Base-by-base conservation (phyloP, 768 basidiomycete species). In the Asterophora lycoperdoides region DNA sequence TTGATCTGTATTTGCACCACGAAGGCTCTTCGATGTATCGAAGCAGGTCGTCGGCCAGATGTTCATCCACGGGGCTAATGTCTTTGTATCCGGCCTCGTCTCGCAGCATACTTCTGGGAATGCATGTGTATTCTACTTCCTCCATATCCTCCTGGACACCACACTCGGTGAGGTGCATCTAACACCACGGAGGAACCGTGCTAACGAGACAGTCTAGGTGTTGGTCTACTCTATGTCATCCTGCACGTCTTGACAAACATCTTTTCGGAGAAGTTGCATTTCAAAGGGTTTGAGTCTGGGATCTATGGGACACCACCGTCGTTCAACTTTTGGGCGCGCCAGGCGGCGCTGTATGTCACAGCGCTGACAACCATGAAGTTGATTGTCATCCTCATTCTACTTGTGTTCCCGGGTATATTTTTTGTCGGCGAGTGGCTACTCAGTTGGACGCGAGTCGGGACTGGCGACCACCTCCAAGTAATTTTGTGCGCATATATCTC, bases 81-180 rank as follows among this genome's bases (percentile, higher is more conserved):
- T 93, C 17, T 68, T 92, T 30, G 80, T 91, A 42, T 93, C 93
- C 20, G 81, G 81, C 57, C 56, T 91, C 28, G 81, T 85, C 19
- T 91, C 93, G 1, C 70, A 80, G 35, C 74, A 80, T 48, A 78
- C 78, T 0, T 75, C 79, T 13, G 78, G 81, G 34, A 96, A 97
- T 64, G 92, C 95, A 4, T 98, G 95, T 56, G 84, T 87, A 20
- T 81, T 81, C 56, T 96, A 97, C 67, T 94, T 96, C 62, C 80
- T 96, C 37, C 93, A 97, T 59, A 86, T 98, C 41, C 72, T 95
- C 20, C 72, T 97, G 49, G 95, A 98, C 67, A 93, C 90, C 14
- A 93, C 92, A 1, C 73, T 94, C 47, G 95, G 93, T 89, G 55
- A 60, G 84, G 18, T 20, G 44, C 2, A n/a, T 8, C 29, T 7